These are phyloP conservation scores for Globisporangium recalcitrans DNA, from an alignment of 352 stramenopile genomes.

Conservation along the genomic window DNA sequence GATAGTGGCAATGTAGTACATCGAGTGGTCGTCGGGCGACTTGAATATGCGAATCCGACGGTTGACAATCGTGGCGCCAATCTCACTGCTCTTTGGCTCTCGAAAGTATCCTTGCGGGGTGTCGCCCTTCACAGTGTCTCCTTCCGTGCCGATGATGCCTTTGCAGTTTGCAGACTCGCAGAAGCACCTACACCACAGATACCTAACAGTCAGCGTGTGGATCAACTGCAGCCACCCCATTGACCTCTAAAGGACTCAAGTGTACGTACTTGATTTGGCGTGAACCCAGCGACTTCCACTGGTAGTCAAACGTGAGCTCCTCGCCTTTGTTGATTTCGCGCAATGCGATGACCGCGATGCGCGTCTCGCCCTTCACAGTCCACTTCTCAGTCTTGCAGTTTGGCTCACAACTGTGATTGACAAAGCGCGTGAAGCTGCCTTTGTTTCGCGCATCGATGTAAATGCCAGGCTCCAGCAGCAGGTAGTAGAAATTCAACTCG, in stretches of 20 bases:
- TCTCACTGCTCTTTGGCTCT: conserved; percentile 56
- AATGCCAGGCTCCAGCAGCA: conserved; percentile 69
- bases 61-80: conserved; percentile 38
- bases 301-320: conserved; percentile 96
- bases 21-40: conserved; percentile 45
- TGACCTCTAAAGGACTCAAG: not conserved
- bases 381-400: conserved; percentile 97
- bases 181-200: conserved; percentile 34
- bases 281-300: conserved; percentile 88
- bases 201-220: not conserved
- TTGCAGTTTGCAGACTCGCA: conserved; percentile 67
- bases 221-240: not conserved
- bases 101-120: conserved; percentile 51
- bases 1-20: conserved; percentile 50
- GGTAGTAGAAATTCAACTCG: conserved; percentile 87
- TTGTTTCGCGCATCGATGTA: conserved; percentile 89
- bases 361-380: conserved; percentile 87
- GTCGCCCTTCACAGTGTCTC: conserved; percentile 32
- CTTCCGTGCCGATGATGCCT: conserved; percentile 65
- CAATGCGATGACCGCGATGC: conserved; percentile 92
- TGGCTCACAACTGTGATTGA: conserved; percentile 94
- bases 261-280: conserved; percentile 57
- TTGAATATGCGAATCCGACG: conserved; percentile 61
- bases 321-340: conserved; percentile 83
- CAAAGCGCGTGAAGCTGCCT: conserved; percentile 93